Evolutionary conservation across 768 basidiomycete genomes (phyloP), one percentile per base, ranked within the genome.

Genomic region (Steccherinum ochraceum): DNA sequence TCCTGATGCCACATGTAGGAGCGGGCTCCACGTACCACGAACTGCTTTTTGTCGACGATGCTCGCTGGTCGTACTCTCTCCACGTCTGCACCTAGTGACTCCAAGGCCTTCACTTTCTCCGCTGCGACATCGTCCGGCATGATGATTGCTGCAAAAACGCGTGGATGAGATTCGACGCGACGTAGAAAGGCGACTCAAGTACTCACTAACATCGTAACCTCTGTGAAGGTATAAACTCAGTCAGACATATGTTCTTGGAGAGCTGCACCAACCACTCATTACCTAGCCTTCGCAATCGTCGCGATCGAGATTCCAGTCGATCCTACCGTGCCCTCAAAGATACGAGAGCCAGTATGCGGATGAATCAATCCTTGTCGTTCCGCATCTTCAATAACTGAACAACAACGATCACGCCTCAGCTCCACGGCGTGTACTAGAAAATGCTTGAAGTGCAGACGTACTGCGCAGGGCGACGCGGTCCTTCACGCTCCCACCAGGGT

Each of bases 401-500:
- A 13, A 35, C 7, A 35, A 35, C 16, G 30, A 35, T 7, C 7
- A 35, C 16, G 16, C 20, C 12, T 35, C 30, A 35, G 30, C 30
- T n/a, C n/a, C n/a, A n/a, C 45, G 19, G 19, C 10, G 23, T 48
- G 12, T 24, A 48, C n/a, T 48, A 13, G 16, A 18, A 40, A 7
- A 21, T 19, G 23, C 25, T 7, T 24, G 5, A 24, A 12, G 19
- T 41, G 11, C 45, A 21, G 16, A 57, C 81, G 53, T 61, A 96
- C 94, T 91, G 66, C 83, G 79, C 53, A 97, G 66, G 0, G 94
- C 95, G n/a, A 98, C 95, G 24, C 96, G 81, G 66, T 99, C 96
- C 66, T 99, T 99, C 46, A 97, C 89, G 49, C 94, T 97, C 39
- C 96, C 96, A 21, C 95, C 95, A 1, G 96, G 95, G 67, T 99